phyloP scores from a whole-genome alignment of 2,329 filamentous ascomycete genomes.

The Aspergillus fischeri region DNA sequence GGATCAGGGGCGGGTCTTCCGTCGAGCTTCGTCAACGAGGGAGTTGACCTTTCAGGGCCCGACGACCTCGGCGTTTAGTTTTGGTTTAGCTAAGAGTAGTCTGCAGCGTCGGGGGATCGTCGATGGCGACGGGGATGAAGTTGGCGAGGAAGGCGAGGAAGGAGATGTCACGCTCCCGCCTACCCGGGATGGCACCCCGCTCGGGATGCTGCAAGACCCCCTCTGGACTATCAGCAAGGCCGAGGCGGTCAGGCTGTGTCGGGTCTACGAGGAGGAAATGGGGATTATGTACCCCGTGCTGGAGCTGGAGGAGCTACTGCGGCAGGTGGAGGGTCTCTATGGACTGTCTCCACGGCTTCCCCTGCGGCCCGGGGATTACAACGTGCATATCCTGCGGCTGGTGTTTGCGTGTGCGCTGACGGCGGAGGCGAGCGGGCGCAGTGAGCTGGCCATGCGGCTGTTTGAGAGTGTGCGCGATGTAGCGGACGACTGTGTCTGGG shows the following conservation, averaged over 20 bases:
- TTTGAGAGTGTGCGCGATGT: conserved; percentile 72
- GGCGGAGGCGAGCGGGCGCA: conserved; percentile 73
- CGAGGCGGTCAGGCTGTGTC: conserved; percentile 74
- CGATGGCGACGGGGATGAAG: conserved; percentile 37
- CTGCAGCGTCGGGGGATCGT: conserved; percentile 83
- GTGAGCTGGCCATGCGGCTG: conserved; percentile 65
- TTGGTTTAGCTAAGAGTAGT: conserved; percentile 80
- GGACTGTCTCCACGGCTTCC: conserved; percentile 27
- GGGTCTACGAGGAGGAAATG: conserved; percentile 80
- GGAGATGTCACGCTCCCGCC: no score
- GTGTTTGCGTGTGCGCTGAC: conserved; percentile 73
- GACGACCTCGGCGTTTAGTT: conserved; percentile 75
- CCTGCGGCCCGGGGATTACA: conserved; percentile 39
- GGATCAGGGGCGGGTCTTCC: conserved; percentile 9
- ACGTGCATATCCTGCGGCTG: conserved; percentile 71
- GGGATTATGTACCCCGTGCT: conserved; percentile 86
- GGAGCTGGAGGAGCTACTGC: conserved; percentile 63
- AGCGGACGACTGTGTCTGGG: conserved; percentile 60
- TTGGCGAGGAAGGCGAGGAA: conserved; percentile 18
- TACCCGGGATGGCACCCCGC: no score
- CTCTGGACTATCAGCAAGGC: conserved; percentile 70
- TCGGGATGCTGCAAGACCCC: conserved; percentile 51
- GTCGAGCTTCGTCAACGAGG: conserved; percentile 31
- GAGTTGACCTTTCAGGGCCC: conserved; percentile 73
- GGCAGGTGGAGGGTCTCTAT: conserved; percentile 62